Evolutionary conservation across 2,329 filamentous ascomycete species (phyloP), one percentile per base, ranked within the genome.

Genomic region (Paecilomyces niveus): DNA sequence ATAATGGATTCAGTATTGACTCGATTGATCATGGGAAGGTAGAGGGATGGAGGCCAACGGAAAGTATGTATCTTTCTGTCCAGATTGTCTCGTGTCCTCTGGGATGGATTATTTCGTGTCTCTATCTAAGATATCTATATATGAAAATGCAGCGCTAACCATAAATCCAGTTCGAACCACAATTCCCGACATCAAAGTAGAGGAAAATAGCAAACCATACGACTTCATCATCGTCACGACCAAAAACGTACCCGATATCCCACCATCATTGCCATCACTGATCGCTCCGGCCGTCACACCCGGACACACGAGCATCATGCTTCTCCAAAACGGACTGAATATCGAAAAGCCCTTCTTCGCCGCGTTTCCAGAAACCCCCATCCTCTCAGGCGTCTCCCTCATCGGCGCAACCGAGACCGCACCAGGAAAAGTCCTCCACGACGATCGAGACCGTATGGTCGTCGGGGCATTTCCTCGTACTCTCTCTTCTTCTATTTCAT

Each of bases 291-390:
- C 82, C 1, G 71, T 87, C 0, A 81, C 79, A 0, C 74, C 77
- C 0, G 75, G 74, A 1, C 71, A 78, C 24, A 85, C 83, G 0
- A 75, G 75, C 29, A 80, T 87, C 52, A 74, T 86, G 0, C 76
- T 87, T 6, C 72, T 84, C 4, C 85, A 87, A 61, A 87, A 87
- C 64, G 85, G 85, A 0, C 70, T 87, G n/a, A 84, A 86, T 63
- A 86, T 87, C 61, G 83, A 87, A 62, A 78, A 76, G 50, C 82
- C 83, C 0, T 65, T 86, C 21, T 65, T 81, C 21, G 59, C 67
- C 0, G 68, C 71, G 0, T 85, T 85, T 64, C 83, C 83, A 0
- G 59, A 66, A 2, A 85, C 83, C 59, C 67, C 78, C 0, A 64
- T 85, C 6, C 72, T 87, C 1, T 82, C 79, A 2, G 81, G 82